phyloP scores from a whole-genome alignment of 805 yeast genomes.

The Metschnikowia aberdeeniae region DNA sequence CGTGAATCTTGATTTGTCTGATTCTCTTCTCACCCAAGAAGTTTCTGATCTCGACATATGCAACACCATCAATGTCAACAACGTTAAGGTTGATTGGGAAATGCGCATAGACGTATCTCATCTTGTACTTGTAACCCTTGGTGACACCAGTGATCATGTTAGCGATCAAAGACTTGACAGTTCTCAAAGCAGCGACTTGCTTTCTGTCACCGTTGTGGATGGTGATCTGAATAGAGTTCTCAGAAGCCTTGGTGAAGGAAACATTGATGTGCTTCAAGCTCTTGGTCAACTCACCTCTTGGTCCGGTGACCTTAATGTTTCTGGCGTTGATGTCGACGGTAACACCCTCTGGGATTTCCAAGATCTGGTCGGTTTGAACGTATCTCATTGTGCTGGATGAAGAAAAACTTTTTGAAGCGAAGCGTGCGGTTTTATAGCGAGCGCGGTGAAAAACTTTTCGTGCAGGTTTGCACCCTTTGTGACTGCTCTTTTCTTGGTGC shows the following conservation, averaged over 20 bases:
- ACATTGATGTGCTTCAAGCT: constrained; percentile 92
- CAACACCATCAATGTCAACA: constrained; percentile 68
- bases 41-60: constrained; percentile 94
- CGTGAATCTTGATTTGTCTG: constrained; percentile 79
- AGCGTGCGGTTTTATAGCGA: constrained; percentile 1
- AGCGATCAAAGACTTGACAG: constrained; percentile 91
- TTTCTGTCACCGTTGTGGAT: constrained; percentile 99
- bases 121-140: constrained; percentile 98
- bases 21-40: constrained; percentile 99
- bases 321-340: constrained; percentile 89
- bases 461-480: constrained; percentile 4
- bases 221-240: constrained; percentile 75
- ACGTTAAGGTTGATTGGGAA: constrained; percentile 99
- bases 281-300: constrained; percentile 93
- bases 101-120: constrained; percentile 99
- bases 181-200: constrained; percentile 99
- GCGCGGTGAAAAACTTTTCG: constrained; percentile 6
- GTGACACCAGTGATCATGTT: constrained; percentile 99
- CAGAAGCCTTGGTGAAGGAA: constrained; percentile 76
- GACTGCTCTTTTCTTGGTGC: constrained; percentile 7
- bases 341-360: constrained; percentile 90
- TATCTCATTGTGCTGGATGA: constrained; percentile 52
- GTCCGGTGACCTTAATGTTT: constrained; percentile 86
- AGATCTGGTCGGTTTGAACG: constrained; percentile 81
- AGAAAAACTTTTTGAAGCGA: constrained; percentile 54